Evolutionary conservation across 306 rosid genomes (phyloP).

Genomic region (Malus asiatica): DNA sequence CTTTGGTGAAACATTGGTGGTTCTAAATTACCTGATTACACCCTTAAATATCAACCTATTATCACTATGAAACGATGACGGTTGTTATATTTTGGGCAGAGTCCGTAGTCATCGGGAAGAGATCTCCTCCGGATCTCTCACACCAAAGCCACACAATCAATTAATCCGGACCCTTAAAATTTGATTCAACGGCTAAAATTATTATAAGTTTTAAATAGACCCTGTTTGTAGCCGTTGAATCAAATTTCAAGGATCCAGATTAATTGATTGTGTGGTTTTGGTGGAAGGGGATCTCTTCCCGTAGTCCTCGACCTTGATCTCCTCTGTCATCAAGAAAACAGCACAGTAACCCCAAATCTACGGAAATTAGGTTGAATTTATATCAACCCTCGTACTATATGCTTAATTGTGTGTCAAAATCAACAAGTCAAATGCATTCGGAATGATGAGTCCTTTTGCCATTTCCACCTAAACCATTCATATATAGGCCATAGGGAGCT

Average conservation of each 20-base stretch:
- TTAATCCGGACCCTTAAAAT: too few relatives aligned
- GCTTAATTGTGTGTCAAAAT: not conserved
- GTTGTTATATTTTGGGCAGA: constrained; percentile 4
- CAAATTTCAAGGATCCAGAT: too few relatives aligned
- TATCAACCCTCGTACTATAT: not conserved
- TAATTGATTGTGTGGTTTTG: too few relatives aligned
- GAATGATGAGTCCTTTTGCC: not conserved
- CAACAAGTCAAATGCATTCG: not conserved
- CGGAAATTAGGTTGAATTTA: not conserved
- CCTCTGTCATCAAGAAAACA: not conserved
- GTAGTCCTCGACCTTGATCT: not conserved
- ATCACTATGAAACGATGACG: not conserved
- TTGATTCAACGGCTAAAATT: too few relatives aligned
- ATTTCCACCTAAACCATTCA: not conserved
- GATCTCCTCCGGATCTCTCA: too few relatives aligned
- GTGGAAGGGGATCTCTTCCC: too few relatives aligned
- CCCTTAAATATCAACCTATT: constrained; percentile 1
- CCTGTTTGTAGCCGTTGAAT: too few relatives aligned
- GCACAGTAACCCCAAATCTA: not conserved
- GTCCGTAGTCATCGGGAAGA: not conserved
- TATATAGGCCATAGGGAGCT: not conserved
- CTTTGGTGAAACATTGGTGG: not conserved
- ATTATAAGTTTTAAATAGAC: too few relatives aligned
- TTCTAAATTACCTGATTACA: not conserved
- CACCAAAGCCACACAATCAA: too few relatives aligned